Evolutionary conservation across 2,329 filamentous ascomycete species (phyloP).

Genomic region (Pseudogymnoascus sp.): DNA sequence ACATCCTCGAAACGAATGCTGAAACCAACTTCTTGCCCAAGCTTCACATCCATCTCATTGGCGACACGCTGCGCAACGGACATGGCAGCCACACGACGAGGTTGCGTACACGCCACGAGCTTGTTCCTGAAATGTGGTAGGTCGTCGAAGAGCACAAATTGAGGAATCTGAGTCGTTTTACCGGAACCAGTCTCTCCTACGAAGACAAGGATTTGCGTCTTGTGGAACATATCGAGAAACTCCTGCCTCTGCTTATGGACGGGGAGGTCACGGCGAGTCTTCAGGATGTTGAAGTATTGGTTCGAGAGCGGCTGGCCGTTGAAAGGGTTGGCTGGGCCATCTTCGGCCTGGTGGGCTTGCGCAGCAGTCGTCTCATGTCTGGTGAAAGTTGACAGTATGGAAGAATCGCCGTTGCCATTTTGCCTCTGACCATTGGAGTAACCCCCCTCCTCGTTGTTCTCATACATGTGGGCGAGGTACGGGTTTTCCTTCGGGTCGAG

Average conservation of each 20-base stretch:
- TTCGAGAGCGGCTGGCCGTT: conserved; percentile 68
- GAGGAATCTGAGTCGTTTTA: conserved; percentile 98
- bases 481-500: conserved; percentile 59
- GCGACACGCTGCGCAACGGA: conserved; percentile 97
- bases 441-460: conserved; percentile 34
- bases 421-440: conserved; percentile 24
- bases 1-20: conserved; percentile 98
- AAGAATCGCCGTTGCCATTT: conserved; percentile 30
- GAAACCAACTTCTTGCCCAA: conserved; percentile 95
- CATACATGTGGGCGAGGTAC: conserved; percentile 86
- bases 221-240: conserved; percentile 87
- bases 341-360: conserved; percentile 66
- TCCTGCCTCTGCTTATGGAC: conserved; percentile 92
- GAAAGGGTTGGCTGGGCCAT: conserved; percentile 78
- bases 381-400: conserved; percentile 55
- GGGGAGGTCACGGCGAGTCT: conserved; percentile 74
- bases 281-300: conserved; percentile 84
- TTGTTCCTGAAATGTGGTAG: conserved; percentile 78
- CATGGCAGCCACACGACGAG: conserved; percentile 96
- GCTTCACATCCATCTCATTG: conserved; percentile 85
- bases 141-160: conserved; percentile 97
- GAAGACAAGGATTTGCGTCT: conserved; percentile 92
- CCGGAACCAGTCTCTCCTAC: conserved; percentile 98
- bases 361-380: conserved; percentile 73
- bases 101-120: conserved; percentile 94